phyloP scores from a whole-genome alignment of 148 eudicot genomes.

The Silene conica region DNA sequence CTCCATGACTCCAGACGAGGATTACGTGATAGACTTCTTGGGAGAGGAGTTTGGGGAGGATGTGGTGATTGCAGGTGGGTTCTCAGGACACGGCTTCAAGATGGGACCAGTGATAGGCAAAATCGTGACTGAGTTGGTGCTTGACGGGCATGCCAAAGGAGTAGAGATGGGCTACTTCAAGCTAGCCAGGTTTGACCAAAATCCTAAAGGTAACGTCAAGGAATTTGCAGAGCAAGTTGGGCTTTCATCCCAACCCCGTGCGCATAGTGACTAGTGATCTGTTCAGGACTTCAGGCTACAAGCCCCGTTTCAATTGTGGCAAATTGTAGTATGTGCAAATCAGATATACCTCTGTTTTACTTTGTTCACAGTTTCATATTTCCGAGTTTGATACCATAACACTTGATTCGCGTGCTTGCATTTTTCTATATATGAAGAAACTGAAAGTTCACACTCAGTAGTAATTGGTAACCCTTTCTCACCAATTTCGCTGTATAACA shows the following conservation, averaged over 20 bases:
- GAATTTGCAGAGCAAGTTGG: constrained; percentile 61
- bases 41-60: constrained; percentile 76
- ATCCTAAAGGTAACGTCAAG: constrained; percentile 61
- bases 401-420: background rate
- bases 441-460: too few relatives aligned
- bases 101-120: constrained; percentile 81
- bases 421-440: background rate
- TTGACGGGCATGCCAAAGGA: constrained; percentile 43
- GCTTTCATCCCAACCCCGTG: background rate
- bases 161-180: constrained; percentile 52
- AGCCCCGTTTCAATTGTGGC: background rate
- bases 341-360: too few relatives aligned
- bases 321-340: background rate
- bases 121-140: constrained; percentile 51
- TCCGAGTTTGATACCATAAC: background rate
- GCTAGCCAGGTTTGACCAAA: constrained; percentile 55
- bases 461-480: too few relatives aligned
- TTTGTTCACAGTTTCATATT: too few relatives aligned
- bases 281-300: too few relatives aligned
- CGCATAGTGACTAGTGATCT: background rate
- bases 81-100: constrained; percentile 97
- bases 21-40: constrained; percentile 70
- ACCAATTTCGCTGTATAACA: too few relatives aligned
- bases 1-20: constrained; percentile 86
- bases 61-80: constrained; percentile 78